phyloP scores from a whole-genome alignment of 345 rosid species.

The Lepidium africanum region DNA sequence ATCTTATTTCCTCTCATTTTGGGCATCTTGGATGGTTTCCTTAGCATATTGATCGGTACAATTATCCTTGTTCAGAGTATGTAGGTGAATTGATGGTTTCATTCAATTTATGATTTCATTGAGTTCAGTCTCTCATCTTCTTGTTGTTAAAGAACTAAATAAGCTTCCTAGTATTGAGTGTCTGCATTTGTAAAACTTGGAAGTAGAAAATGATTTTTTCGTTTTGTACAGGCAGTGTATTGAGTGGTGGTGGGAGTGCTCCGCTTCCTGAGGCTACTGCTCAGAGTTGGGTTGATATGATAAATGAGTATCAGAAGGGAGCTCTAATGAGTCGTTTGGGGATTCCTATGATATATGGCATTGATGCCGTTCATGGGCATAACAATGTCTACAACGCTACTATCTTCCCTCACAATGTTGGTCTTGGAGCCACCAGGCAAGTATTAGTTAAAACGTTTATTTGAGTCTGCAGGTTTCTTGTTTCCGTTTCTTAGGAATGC shows the following conservation, averaged over 20 bases:
- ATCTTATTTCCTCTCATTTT: no score
- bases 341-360: conserved; percentile 89
- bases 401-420: conserved; percentile 82
- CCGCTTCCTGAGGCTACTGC: conserved; percentile 69
- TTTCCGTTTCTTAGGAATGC: background rate
- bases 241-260: conserved; percentile 89
- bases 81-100: background rate
- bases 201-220: background rate
- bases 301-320: conserved; percentile 62
- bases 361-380: conserved; percentile 95
- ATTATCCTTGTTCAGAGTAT: background rate
- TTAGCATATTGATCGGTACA: background rate
- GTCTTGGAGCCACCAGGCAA: conserved; percentile 88
- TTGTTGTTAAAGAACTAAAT: background rate
- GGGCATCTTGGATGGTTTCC: background rate
- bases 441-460: background rate
- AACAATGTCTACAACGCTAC: conserved; percentile 86
- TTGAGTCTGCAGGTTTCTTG: background rate
- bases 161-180: background rate
- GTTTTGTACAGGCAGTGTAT: conserved; percentile 51
- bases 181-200: background rate
- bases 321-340: conserved; percentile 71
- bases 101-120: background rate
- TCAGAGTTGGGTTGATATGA: conserved; percentile 68
- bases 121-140: background rate